Base-by-base conservation (phyloP, 768 basidiomycete species). In the Termitomyces sp. region DNA sequence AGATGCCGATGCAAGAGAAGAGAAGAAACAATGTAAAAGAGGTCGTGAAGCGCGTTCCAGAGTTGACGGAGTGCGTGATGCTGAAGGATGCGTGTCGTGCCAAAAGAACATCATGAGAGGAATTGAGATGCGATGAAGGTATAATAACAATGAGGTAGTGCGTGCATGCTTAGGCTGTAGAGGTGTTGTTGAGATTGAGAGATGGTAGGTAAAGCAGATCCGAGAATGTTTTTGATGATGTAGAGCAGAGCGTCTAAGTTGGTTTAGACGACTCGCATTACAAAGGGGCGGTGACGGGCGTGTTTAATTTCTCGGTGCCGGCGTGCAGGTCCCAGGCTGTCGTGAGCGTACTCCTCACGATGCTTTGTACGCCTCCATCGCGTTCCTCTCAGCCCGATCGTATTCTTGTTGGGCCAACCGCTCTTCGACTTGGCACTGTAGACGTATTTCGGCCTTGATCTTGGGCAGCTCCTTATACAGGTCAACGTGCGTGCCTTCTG, bases 381-480 rank as follows among this genome's bases (percentile, higher is more conserved):
- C 19, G 21, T 47, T 48, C 35, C 52, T 40, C 39, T 60, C 56
- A 6, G 48, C 59, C 41, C 52, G 52, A 30, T 54, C 30, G 3
- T 44, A 48, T n/a, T 40, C 59, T 54, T 61, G 59, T 47, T 63
- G 59, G 43, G 56, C 47, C 7, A 64, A 60, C 8, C 61, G 52
- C 53, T 73, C 74, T 46, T 71, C 71, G 23, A 62, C 63, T 57
- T 74, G 68, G 41, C 74, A 67, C 56, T 70, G 65, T 28, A 75
- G 58, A 51, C 78, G 78, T 61, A 83, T 82, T 55, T 80, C 74
- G 8, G 75, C 80, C 68, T 86, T 88, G 35, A 90, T 65, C 32
- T 71, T 72, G 2, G 80, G 77, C 9, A 92, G 75, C 62, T 89
- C 87, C 2, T 75, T 76, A 12, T 69, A 64, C 43, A 93, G 72